Conservation (phyloP, 1,284 basidiomycete species). For the Schizophyllum amplum region DNA sequence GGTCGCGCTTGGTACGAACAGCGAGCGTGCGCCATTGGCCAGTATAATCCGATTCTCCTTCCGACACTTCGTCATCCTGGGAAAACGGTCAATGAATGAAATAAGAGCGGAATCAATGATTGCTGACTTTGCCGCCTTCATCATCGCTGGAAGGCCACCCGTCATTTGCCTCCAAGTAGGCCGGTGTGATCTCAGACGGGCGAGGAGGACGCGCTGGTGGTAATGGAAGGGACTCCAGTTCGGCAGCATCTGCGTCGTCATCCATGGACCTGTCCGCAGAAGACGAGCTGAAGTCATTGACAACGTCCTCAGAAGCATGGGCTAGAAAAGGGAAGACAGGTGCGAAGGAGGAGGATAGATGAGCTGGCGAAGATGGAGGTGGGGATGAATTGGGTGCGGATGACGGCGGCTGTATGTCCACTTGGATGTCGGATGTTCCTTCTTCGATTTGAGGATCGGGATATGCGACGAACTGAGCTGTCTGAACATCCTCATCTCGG, state of each 20-base stretch:
- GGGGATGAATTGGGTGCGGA: neutral
- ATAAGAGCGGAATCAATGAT: neutral
- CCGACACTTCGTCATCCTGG: slow-evolving; percentile 12
- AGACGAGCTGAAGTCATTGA: neutral
- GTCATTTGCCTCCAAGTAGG: neutral
- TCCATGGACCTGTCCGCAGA: neutral
- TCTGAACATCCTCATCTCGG: slow-evolving; percentile 6
- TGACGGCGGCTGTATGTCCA: neutral
- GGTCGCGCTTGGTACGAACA: slow-evolving; percentile 58
- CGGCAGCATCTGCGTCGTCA: neutral
- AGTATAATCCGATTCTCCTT: slow-evolving; percentile 52
- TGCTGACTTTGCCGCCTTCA: neutral
- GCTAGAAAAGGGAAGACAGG: neutral
- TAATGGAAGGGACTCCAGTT: neutral
- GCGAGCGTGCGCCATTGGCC: slow-evolving; percentile 46
- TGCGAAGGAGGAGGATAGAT: neutral
- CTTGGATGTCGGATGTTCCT: neutral
- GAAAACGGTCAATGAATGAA: neutral
- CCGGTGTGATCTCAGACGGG: neutral
- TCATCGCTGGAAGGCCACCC: neutral
- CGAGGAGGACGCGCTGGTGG: too few relatives aligned
- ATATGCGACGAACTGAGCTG: neutral
- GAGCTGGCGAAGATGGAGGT: neutral
- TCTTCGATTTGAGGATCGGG: neutral
- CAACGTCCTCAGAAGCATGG: neutral